Evolutionary conservation across 805 yeast species (phyloP).

Genomic region (Phaffomyces antillensis): DNA sequence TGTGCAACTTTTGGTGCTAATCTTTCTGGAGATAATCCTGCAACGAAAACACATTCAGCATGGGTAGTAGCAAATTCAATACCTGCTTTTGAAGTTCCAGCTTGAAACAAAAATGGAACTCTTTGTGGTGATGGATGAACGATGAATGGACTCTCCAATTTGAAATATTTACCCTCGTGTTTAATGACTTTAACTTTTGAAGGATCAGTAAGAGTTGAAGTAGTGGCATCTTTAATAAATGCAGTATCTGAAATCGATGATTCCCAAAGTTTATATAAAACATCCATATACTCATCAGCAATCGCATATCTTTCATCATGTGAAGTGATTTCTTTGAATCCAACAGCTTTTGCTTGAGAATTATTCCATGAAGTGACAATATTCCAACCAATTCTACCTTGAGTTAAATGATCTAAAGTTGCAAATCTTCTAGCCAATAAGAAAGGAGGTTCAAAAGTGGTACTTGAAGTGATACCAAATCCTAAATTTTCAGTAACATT

Average conservation of each 20-base stretch:
- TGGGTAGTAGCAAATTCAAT: constrained; percentile 35
- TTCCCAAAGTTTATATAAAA: constrained; percentile 32
- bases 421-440: constrained; percentile 34
- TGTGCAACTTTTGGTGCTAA: constrained; percentile 26
- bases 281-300: constrained; percentile 36
- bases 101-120: constrained; percentile 37
- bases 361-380: constrained; percentile 37
- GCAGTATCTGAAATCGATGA: constrained; percentile 36
- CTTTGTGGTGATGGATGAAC: constrained; percentile 34
- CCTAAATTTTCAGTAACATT: constrained; percentile 32
- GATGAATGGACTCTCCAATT: constrained; percentile 34
- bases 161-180: constrained; percentile 33
- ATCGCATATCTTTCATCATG: constrained; percentile 35
- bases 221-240: constrained; percentile 15
- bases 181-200: constrained; percentile 30
- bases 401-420: constrained; percentile 35
- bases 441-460: constrained; percentile 37
- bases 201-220: constrained; percentile 26
- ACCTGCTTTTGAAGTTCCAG: constrained; percentile 36
- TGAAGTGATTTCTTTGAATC: constrained; percentile 28
- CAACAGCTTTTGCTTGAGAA: constrained; percentile 33
- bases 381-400: constrained; percentile 41
- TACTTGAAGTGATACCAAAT: constrained; percentile 36
- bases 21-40: constrained; percentile 27
- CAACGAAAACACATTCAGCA: constrained; percentile 36